A percentile compares a stretch with the other conserved stretches of the same genome.
Conservation (phyloP, 768 basidiomycete species). For the Dacryopinax primogenitus region DNA sequence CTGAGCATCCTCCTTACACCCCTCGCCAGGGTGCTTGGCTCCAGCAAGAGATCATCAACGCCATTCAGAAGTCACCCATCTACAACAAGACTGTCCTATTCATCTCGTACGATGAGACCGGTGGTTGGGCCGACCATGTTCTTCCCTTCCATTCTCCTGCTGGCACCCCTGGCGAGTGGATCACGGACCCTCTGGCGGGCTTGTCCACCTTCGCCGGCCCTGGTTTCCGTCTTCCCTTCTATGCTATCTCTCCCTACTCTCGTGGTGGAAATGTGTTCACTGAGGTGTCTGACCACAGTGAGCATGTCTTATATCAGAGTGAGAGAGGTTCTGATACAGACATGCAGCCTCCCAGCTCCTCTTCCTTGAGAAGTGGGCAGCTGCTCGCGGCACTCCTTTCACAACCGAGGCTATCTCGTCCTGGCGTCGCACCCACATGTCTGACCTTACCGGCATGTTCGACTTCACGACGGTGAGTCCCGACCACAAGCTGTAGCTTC, state of each 20-base stretch:
- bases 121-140: constrained; percentile 15
- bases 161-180: constrained; percentile 4
- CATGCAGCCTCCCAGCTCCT: background rate
- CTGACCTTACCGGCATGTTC: constrained; percentile 16
- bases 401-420: constrained; percentile 10
- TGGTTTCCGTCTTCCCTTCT: constrained; percentile 18
- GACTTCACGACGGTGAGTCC: constrained; percentile 16
- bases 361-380: constrained; percentile 16
- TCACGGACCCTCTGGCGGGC: constrained; percentile 10
- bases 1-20: constrained; percentile 13
- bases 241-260: constrained; percentile 14
- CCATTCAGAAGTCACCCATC: constrained; percentile 13
- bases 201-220: constrained; percentile 12
- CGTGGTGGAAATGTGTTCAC: constrained; percentile 17
- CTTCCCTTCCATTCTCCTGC: background rate
- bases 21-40: constrained; percentile 13
- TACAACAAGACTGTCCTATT: constrained; percentile 14
- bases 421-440: constrained; percentile 18
- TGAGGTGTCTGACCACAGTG: constrained; percentile 15
- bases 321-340: background rate
- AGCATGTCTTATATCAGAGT: constrained; percentile 12
- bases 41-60: constrained; percentile 12
- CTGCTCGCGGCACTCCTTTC: constrained; percentile 13
- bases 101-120: constrained; percentile 17
- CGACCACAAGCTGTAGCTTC: background rate